Percentiles rank a stretch among this genome's conserved stretches.
phyloP scores from a whole-genome alignment of 176 grass and related monocot genomes.

The Chrysopogon serrulatus region DNA sequence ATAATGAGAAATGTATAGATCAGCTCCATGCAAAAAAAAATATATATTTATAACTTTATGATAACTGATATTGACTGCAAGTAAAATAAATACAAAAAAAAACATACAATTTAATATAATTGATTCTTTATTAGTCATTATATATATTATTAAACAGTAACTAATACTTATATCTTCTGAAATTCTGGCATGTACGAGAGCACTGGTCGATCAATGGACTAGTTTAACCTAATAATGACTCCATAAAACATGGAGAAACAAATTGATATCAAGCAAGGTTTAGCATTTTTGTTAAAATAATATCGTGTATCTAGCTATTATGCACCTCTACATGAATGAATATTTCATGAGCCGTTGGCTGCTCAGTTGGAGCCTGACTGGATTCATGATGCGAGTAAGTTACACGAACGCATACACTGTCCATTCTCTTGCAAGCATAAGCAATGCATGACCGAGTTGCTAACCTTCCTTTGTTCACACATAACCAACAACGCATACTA shows the following conservation, averaged over 20 bases:
- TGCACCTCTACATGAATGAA: not conserved
- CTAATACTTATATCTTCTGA: too few species aligned
- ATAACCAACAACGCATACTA: slow-evolving; percentile 16
- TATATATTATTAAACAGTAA: too few species aligned
- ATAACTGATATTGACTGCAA: too few species aligned
- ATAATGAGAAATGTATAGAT: too few species aligned
- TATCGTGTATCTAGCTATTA: not conserved
- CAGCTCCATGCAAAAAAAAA: too few species aligned
- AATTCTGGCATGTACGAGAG: too few species aligned
- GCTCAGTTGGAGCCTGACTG: slow-evolving; percentile 9
- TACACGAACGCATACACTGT: not conserved
- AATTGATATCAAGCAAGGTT: not conserved
- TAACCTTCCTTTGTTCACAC: slow-evolving; percentile 22
- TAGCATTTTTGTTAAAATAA: not conserved
- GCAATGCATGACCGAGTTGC: not conserved
- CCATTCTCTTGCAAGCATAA: not conserved
- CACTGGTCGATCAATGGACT: too few species aligned
- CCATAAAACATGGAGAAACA: not conserved
- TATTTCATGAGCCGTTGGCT: not conserved
- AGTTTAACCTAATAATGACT: too few species aligned
- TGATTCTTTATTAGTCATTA: too few species aligned
- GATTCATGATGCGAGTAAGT: slow-evolving; percentile 2
- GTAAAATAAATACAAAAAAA: too few species aligned
- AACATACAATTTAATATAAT: too few species aligned
- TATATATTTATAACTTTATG: too few species aligned